A percentile compares a stretch with the other conserved stretches of the same genome.
Conservation (phyloP, 176 grass and related monocot species). For the Tuctoria greenei region DNA sequence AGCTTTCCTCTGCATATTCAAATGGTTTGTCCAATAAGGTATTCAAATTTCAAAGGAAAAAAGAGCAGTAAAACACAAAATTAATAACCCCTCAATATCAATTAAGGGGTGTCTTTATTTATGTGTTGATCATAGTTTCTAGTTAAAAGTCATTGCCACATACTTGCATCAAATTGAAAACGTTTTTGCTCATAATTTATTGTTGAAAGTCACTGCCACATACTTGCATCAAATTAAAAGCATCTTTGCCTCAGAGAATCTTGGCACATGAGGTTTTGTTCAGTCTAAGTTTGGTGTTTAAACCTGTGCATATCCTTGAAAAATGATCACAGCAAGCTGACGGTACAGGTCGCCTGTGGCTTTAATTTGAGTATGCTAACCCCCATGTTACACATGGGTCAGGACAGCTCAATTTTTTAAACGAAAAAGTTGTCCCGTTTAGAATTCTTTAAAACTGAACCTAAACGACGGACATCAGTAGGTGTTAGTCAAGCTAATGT, state of each 20-base stretch:
- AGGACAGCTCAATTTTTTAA: not conserved
- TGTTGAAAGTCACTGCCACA: not conserved
- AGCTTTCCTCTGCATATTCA: constrained; percentile 77
- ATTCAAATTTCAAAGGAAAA: constrained; percentile 20
- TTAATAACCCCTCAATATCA: constrained; percentile 15
- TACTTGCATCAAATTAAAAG: not conserved
- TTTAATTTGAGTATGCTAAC: not conserved
- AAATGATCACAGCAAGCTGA: not conserved
- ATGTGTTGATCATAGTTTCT: constrained; percentile 5
- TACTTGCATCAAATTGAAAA: not conserved
- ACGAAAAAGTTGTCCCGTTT: not conserved
- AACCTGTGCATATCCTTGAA: not conserved
- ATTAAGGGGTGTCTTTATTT: constrained; percentile 1
- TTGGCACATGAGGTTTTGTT: constrained; percentile 12
- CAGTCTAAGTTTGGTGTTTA: not conserved
- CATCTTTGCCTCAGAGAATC: not conserved
- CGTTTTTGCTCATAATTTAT: constrained; percentile 13
- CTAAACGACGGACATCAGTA: not conserved
- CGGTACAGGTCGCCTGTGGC: not conserved
- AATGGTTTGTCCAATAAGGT: constrained; percentile 24
- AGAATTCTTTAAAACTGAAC: not conserved
- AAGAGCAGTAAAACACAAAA: constrained; percentile 24
- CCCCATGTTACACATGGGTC: not conserved
- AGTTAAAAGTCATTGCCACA: not conserved
- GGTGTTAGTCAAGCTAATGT: not conserved